These are phyloP conservation scores for Phytomonas francai DNA, from an alignment of 208 protist genomes.

Conservation along the genomic window DNA sequence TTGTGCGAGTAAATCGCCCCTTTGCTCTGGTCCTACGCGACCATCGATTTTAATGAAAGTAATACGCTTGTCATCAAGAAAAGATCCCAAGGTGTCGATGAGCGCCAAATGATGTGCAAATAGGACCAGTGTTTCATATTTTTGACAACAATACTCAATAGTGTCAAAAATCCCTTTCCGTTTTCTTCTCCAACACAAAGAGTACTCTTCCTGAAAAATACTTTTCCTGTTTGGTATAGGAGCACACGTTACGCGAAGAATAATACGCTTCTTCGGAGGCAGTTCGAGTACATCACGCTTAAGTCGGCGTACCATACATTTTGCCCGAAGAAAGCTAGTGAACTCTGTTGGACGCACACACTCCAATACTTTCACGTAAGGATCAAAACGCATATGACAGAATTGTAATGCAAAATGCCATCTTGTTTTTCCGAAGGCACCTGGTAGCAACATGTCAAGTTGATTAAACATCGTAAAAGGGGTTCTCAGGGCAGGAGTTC, in stretches of 20 bases:
- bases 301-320: conserved; percentile 55
- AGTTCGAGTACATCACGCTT: conserved; percentile 75
- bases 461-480: conserved; percentile 82
- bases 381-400: conserved; percentile 37
- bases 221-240: not conserved
- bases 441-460: conserved; percentile 45
- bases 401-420: conserved; percentile 73
- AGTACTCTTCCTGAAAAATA: conserved; percentile 58
- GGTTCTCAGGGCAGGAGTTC: conserved; percentile 47
- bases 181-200: conserved; percentile 43
- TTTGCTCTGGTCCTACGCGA: conserved; percentile 24
- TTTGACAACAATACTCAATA: conserved; percentile 45
- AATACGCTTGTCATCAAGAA: conserved; percentile 19
- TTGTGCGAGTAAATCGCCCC: conserved; percentile 20
- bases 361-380: conserved; percentile 40
- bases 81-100: conserved; percentile 27
- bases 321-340: conserved; percentile 27
- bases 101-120: conserved; percentile 76
- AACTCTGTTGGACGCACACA: conserved; percentile 41
- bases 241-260: conserved; percentile 41
- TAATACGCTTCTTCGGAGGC: conserved; percentile 50
- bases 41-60: conserved; percentile 61
- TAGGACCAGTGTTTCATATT: conserved; percentile 53
- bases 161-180: conserved; percentile 45
- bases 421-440: conserved; percentile 39